Base-by-base conservation (phyloP, 345 rosid genomes). In the Anastatica hierochuntica region DNA sequence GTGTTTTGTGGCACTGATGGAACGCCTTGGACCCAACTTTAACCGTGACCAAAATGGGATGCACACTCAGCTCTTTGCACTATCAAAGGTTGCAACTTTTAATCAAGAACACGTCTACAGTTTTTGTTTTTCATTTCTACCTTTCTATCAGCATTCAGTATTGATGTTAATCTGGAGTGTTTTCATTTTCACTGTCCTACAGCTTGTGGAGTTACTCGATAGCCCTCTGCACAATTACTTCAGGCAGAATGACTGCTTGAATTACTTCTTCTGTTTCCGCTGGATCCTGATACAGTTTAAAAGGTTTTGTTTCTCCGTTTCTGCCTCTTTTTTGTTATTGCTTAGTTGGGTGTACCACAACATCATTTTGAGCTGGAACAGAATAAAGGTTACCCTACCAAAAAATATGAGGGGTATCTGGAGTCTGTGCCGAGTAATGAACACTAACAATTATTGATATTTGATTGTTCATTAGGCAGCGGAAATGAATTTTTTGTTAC, bases 191-290 rank as follows among this genome's bases (percentile, higher is more conserved):
- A 26, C 26, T 52, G 33, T 40, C 26, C 53, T 50, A 14, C 88
- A 94, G 99, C 71, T 88, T 69, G 97, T 88, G 76, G 97, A 94
- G 76, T 78, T 85, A 64, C 74, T 94, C 42, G 99, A 94, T 52
- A 46, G 56, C 64, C 99, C 97, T 2, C 71, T 94, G 79, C 94
- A 88, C 47, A 75, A 79, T 73, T 85, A 94, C 70, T 85, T 88
- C 64, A 75, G 69, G 81, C 88, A 88, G 78, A 85, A 88, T 50
- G 97, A 94, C 45, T 94, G 99, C 74, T 77, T 94, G 87, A 94
- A 88, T 75, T 94, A 81, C 70, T 94, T 94, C 90, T 88, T 94
- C 71, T 94, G 99, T 66, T 94, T 94, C 77, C 99, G 97, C 72
- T 94, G 99, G 99, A 57, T 85, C 69, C 75, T 94, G 27, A 85